phyloP scores from a whole-genome alignment of 1,284 basidiomycete genomes.

The Phaffia rhodozyma region DNA sequence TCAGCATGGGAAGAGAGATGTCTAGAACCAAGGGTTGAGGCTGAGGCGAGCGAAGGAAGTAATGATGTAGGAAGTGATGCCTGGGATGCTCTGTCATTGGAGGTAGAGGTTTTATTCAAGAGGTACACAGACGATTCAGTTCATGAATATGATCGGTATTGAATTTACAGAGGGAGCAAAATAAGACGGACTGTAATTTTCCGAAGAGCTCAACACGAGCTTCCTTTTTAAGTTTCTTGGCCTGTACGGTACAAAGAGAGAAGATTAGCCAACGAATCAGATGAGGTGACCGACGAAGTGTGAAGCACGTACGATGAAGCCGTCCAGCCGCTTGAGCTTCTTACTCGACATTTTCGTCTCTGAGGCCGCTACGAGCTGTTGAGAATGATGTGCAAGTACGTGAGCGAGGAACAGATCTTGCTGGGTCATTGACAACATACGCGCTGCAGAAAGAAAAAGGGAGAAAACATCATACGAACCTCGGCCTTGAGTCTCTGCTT shows the following conservation, averaged over 20 bases:
- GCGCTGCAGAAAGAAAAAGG: not conserved
- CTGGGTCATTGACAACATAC: not conserved
- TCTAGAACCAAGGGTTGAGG: slow-evolving; percentile 64
- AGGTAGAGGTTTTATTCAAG: not conserved
- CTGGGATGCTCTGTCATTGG: slow-evolving; percentile 51
- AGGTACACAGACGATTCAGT: not conserved
- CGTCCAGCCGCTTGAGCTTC: slow-evolving; percentile 36
- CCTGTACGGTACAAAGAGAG: slow-evolving; percentile 37
- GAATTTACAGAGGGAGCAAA: not conserved
- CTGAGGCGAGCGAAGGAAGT: slow-evolving; percentile 38
- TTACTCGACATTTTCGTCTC: slow-evolving; percentile 32
- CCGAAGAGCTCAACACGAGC: slow-evolving; percentile 58
- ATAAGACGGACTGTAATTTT: slow-evolving; percentile 56
- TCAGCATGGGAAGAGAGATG: slow-evolving; percentile 49
- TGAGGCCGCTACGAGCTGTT: slow-evolving; percentile 12
- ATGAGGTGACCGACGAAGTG: slow-evolving; percentile 31
- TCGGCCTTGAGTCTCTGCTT: slow-evolving; percentile 8
- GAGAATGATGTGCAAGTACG: not conserved
- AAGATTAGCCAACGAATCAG: not conserved
- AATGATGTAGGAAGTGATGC: slow-evolving; percentile 46
- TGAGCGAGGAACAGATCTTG: not conserved
- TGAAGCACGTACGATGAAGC: slow-evolving; percentile 47
- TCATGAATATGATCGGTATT: not conserved
- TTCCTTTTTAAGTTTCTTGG: slow-evolving; percentile 76
- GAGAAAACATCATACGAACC: not conserved